Base-by-base conservation (phyloP, 352 stramenopile species). In the Globisporangium alternatum region DNA sequence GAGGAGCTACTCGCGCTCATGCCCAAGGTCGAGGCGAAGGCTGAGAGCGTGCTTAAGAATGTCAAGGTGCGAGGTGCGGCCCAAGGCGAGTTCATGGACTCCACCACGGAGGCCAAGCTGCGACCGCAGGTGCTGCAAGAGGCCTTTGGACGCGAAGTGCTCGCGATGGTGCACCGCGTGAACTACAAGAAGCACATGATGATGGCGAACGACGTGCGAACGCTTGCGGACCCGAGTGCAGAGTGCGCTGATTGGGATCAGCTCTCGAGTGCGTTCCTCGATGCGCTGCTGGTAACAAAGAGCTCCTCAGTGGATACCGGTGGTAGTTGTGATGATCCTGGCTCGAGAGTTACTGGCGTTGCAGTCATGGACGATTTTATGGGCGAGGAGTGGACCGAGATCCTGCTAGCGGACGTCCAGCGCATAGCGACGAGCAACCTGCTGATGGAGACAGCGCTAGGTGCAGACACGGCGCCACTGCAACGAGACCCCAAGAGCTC, bases 111-210 rank as follows among this genome's bases (percentile, higher is more conserved):
- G 66, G 59, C 62, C 2, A 67, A 81, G 60, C 76, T 95, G 39
- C 39, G 83, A 37, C 87, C 87, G 1, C 87, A 96, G 56, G 78
- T 96, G 8, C 66, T 94, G 43, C 88, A 95, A 52, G 87, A 97
- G 62, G 87, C 87, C 0, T 96, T 97, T 72, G 86, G 76, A 0
- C 74, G 88, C 45, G 85, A 97, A 60, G 72, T 96, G 22, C 56
- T 96, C 37, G 74, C 77, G 12, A 93, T 97, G 83, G 79, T 97
- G 21, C 87, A 90, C 52, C 84, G 84, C 6, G 77, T 96, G 15
- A 95, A 94, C 66, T 72, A 78, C 60, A 79, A 92, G 63, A 93
- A 95, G 65, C 86, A 95, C 60, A 71, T 83, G 28, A 53, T 88
- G 60, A 62, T 97, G 13, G 85, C 86, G 4, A 88, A 90, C 53